Conservation (phyloP, 2,329 filamentous ascomycete genomes). For the Elsinoe perseae region DNA sequence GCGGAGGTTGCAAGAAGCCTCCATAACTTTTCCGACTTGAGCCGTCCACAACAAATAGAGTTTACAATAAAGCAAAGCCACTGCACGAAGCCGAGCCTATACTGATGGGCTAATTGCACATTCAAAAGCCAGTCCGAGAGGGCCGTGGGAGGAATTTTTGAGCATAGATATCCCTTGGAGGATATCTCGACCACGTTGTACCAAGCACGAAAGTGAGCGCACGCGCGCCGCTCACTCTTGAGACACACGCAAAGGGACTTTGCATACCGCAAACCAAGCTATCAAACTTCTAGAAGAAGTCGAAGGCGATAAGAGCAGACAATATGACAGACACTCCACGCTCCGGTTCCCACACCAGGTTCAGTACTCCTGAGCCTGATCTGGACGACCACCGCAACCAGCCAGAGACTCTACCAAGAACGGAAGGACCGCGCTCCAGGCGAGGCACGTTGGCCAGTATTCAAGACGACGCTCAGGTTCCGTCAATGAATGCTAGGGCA, state of each 20-base stretch:
- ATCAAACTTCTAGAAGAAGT: neutral
- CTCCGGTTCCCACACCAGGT: constrained; percentile 63
- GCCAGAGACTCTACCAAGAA: constrained; percentile 51
- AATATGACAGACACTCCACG: constrained; percentile 48
- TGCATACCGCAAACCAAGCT: neutral
- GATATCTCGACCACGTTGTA: constrained; percentile 39
- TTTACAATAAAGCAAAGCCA: constrained; percentile 21
- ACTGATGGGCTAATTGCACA: constrained; percentile 35
- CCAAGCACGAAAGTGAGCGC: constrained; percentile 45
- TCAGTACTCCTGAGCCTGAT: constrained; percentile 67
- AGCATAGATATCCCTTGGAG: neutral
- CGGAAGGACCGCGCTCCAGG: constrained; percentile 41
- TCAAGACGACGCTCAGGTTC: constrained; percentile 38
- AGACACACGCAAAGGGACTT: constrained; percentile 6
- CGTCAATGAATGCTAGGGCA: constrained; percentile 38
- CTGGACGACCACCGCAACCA: constrained; percentile 82
- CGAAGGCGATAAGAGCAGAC: constrained; percentile 25
- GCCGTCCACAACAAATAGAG: neutral
- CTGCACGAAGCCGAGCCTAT: constrained; percentile 19
- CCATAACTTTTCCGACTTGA: constrained; percentile 66
- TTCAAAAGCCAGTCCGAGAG: constrained; percentile 40
- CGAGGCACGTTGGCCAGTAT: constrained; percentile 69
- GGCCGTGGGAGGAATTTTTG: constrained; percentile 29
- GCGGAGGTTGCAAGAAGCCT: constrained; percentile 94
- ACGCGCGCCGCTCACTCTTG: constrained; percentile 45